Evolutionary conservation across 495 filamentous ascomycete genomes (phyloP).

Genomic region (Copromyces sp.): DNA sequence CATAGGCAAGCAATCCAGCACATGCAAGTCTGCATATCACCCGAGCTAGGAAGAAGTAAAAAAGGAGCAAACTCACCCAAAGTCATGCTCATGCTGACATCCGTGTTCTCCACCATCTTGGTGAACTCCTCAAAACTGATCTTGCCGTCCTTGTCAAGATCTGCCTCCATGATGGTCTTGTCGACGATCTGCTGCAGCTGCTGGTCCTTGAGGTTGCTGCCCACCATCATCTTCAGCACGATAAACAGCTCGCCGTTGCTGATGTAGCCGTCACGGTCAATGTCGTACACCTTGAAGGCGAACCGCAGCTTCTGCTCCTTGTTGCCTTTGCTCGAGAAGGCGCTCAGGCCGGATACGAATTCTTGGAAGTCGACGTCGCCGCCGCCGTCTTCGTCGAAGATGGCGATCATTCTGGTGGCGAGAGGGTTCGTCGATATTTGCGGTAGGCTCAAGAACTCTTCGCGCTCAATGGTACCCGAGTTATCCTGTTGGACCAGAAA

Average conservation of each 20-base stretch:
- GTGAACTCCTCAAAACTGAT: constrained; percentile 99
- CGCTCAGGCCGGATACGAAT: constrained; percentile 90
- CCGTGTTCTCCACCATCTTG: constrained; percentile 97
- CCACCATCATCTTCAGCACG: constrained; percentile 99
- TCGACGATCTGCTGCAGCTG: constrained; percentile 98
- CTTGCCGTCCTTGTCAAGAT: constrained; percentile 90
- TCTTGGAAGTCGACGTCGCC: constrained; percentile 99
- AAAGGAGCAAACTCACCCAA: constrained; percentile 52
- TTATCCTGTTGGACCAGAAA: constrained; percentile 55
- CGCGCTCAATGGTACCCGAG: constrained; percentile 95
- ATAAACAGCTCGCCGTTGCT: constrained; percentile 99
- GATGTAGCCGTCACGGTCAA: constrained; percentile 97
- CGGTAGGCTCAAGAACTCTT: constrained; percentile 93
- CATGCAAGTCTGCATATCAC: neutral
- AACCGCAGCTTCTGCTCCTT: constrained; percentile 98
- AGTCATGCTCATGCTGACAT: constrained; percentile 97
- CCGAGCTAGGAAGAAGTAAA: neutral
- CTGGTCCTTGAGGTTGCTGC: constrained; percentile 97
- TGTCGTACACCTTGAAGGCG: constrained; percentile 99
- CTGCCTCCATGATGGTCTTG: constrained; percentile 99
- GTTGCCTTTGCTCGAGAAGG: constrained; percentile 95
- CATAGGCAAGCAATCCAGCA: neutral
- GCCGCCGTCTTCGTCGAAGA: constrained; percentile 98
- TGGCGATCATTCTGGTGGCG: constrained; percentile 97
- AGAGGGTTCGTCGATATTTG: constrained; percentile 98